Evolutionary conservation across 2,329 filamentous ascomycete species (phyloP).

Genomic region (Xylariomycetidae sp.): DNA sequence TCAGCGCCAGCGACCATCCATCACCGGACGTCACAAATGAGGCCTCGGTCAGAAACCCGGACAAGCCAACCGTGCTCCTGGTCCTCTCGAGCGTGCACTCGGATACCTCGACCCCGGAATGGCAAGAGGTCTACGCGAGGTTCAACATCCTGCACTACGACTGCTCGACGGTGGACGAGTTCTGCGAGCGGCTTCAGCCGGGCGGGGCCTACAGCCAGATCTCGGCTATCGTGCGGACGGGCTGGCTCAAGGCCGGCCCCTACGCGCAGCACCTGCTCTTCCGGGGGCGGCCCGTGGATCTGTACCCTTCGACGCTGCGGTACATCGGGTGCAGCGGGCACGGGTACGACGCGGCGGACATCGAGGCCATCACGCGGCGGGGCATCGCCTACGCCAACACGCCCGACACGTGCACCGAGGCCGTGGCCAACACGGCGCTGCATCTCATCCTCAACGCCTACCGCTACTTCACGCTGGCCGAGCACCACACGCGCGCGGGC

Average conservation of each 20-base stretch:
- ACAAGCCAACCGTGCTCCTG: slow-evolving; percentile 11
- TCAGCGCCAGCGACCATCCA: too few species aligned
- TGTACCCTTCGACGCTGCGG: slow-evolving; percentile 13
- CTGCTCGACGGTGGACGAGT: slow-evolving; percentile 16
- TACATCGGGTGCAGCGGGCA: slow-evolving; percentile 23
- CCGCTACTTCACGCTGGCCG: slow-evolving; percentile 19
- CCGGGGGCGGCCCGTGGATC: slow-evolving; percentile 14
- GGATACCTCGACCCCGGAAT: slow-evolving; percentile 4
- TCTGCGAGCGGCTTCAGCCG: slow-evolving; percentile 20
- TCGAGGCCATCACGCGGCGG: slow-evolving; percentile 14
- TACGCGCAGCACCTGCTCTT: slow-evolving; percentile 24
- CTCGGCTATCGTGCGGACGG: slow-evolving; percentile 25
- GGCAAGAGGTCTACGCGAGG: slow-evolving; percentile 5
- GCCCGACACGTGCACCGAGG: slow-evolving; percentile 22
- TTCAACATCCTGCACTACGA: slow-evolving; percentile 21
- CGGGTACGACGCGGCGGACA: slow-evolving; percentile 24
- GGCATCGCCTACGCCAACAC: slow-evolving; percentile 28
- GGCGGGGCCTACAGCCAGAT: slow-evolving; percentile 23
- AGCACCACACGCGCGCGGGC: slow-evolving; percentile 16
- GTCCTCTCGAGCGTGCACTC: slow-evolving; percentile 7
- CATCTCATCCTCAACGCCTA: slow-evolving; percentile 19
- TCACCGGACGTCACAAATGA: too few species aligned
- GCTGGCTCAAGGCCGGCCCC: slow-evolving; percentile 27
- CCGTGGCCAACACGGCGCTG: slow-evolving; percentile 24
- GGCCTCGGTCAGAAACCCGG: not conserved